These are phyloP conservation scores for Yamadazyma conglobata DNA, from an alignment of 1,139 yeast genomes.

Conservation along the genomic window DNA sequence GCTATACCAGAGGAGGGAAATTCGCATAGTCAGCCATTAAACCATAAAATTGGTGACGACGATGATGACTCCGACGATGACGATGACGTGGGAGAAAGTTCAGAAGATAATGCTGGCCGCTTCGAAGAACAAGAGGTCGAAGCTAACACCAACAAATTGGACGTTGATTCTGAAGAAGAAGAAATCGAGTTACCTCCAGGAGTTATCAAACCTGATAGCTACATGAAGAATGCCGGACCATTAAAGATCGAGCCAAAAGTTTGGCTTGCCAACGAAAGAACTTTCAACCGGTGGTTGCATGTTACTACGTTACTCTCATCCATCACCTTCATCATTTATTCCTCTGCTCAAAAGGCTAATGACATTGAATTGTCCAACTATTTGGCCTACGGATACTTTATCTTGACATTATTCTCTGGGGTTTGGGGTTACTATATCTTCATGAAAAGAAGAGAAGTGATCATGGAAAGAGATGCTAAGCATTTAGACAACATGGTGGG, in stretches of 20 bases:
- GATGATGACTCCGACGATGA: constrained; percentile 11
- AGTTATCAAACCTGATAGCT: constrained; percentile 72
- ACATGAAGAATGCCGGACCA: constrained; percentile 87
- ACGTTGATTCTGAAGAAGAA: constrained; percentile 80
- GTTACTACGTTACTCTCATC: constrained; percentile 87
- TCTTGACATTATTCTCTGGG: constrained; percentile 75
- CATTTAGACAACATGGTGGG: constrained; percentile 90
- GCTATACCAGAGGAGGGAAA: constrained; percentile 1
- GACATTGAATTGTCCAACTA: constrained; percentile 52
- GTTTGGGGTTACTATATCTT: constrained; percentile 87
- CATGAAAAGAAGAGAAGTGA: constrained; percentile 64
- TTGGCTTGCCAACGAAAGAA: constrained; percentile 97
- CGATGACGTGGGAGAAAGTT: constrained; percentile 12
- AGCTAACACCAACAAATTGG: constrained; percentile 31
- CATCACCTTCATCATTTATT: constrained; percentile 78
- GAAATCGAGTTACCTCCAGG: constrained; percentile 88
- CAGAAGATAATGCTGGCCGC: constrained; percentile 15
- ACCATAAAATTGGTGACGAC: constrained; percentile 3
- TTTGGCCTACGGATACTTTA: constrained; percentile 79
- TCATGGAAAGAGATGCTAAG: constrained; percentile 76
- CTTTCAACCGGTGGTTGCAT: constrained; percentile 93
- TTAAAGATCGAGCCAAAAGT: constrained; percentile 95
- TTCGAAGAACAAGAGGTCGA: constrained; percentile 3
- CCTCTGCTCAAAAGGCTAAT: constrained; percentile 66
- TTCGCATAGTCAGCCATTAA: background rate